Evolutionary conservation across 2,329 filamentous ascomycete genomes (phyloP).

Genomic region (Leptodontidium sp.): DNA sequence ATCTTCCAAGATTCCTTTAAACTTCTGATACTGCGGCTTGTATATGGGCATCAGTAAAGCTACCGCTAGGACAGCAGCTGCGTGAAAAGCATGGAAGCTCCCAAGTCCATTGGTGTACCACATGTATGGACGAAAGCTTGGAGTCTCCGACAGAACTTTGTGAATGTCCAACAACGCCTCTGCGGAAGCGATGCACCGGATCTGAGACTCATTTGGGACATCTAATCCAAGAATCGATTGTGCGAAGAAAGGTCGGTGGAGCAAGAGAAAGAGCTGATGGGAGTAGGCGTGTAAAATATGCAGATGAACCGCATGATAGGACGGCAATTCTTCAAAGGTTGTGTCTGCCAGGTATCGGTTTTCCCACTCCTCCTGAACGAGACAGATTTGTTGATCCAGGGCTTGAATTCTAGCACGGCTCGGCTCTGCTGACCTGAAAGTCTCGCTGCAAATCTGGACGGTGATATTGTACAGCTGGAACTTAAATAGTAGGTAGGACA

Average conservation of each 20-base stretch:
- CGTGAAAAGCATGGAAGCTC: conserved; percentile 34
- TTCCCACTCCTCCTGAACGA: conserved; percentile 28
- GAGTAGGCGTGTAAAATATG: conserved; percentile 30
- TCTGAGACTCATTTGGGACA: conserved; percentile 32
- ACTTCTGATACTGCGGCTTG: conserved; percentile 28
- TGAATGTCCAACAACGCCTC: conserved; percentile 30
- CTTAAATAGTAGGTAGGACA: conserved; percentile 33
- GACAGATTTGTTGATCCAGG: conserved; percentile 27
- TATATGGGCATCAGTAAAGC: conserved; percentile 30
- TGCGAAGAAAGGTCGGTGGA: conserved; percentile 34
- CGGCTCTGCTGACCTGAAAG: conserved; percentile 20
- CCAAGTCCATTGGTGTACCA: conserved; percentile 34
- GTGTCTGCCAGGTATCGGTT: conserved; percentile 24
- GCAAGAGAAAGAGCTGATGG: conserved; percentile 31
- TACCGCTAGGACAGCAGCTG: conserved; percentile 28
- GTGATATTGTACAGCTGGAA: conserved; percentile 31
- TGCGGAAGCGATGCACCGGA: conserved; percentile 30
- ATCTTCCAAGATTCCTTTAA: conserved; percentile 21
- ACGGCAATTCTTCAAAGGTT: conserved; percentile 21
- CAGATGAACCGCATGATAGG: conserved; percentile 25
- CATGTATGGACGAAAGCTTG: conserved; percentile 24
- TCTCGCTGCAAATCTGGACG: conserved; percentile 27
- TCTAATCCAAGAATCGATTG: conserved; percentile 32
- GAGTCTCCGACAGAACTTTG: conserved; percentile 19
- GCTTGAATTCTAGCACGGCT: conserved; percentile 19